A percentile compares a stretch with the other conserved stretches of the same genome.
Conservation (phyloP, 495 filamentous ascomycete species). For the Glarea lozoyensis region DNA sequence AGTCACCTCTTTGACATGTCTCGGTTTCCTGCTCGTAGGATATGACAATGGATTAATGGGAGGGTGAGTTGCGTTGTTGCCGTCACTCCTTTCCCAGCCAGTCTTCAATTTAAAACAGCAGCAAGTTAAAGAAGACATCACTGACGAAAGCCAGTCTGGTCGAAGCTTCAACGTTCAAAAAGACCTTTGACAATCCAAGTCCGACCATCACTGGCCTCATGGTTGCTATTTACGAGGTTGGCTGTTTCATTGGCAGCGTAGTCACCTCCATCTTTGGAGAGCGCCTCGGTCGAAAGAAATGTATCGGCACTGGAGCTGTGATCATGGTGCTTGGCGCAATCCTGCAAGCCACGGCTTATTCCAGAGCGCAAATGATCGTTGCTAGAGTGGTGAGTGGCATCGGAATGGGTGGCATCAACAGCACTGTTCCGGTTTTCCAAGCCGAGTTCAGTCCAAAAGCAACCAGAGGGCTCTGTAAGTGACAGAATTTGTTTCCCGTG, state of each 20-base stretch:
- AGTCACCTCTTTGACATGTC: slow-evolving; percentile 18
- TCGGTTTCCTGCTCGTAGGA: slow-evolving; percentile 25
- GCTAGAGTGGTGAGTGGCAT: slow-evolving; percentile 42
- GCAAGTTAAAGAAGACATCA: too few species aligned
- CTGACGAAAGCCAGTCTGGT: too few species aligned
- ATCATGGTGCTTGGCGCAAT: slow-evolving; percentile 63
- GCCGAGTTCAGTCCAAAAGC: slow-evolving; percentile 31
- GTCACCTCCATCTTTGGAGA: slow-evolving; percentile 53
- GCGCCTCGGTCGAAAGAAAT: slow-evolving; percentile 57
- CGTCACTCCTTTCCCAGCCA: too few species aligned
- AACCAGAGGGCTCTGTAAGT: slow-evolving; percentile 18
- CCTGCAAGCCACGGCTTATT: slow-evolving; percentile 52
- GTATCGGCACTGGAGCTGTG: slow-evolving; percentile 55
- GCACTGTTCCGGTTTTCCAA: slow-evolving; percentile 31
- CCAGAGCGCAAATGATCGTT: slow-evolving; percentile 50
- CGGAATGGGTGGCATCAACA: slow-evolving; percentile 27
- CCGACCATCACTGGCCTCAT: slow-evolving; percentile 25
- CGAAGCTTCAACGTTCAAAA: slow-evolving; percentile 20
- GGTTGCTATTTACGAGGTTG: slow-evolving; percentile 37
- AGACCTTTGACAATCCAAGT: slow-evolving; percentile 22
- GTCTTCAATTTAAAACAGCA: too few species aligned
- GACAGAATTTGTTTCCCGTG: slow-evolving; percentile 4
- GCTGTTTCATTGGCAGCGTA: slow-evolving; percentile 65
- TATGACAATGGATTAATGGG: slow-evolving; percentile 28
- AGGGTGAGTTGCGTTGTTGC: too few species aligned